Base-by-base conservation (phyloP, 1,139 yeast species). In the Yamadazyma sp. region DNA sequence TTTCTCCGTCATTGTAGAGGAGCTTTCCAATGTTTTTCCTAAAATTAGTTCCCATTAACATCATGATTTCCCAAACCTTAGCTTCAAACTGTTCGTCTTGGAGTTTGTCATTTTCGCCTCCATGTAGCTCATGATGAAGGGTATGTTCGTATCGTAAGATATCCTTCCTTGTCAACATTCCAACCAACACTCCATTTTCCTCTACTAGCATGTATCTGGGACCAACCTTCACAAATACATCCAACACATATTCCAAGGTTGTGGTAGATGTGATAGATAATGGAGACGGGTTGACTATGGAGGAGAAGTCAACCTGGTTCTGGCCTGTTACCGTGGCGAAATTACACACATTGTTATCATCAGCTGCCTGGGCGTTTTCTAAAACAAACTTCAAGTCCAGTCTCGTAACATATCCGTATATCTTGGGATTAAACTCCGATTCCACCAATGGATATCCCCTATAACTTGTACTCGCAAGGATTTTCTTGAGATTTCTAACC, bases 201-300 rank as follows among this genome's bases (percentile, higher is more conserved):
- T 81, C 85, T 0, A 89, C 82, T 34, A 86, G 67, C 1, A 92
- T 73, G 28, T 81, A 74, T 28, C 88, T 68, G 4, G 97, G 96
- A 0, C 97, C 97, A 28, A 89, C 57, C 47, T 85, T 82, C 42
- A 79, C 76, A 58, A 92, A 92, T 14, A 87, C 65, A 33, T 84
- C 86, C 42, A 82, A 65, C 2, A 83, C 76, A 29, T 76, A 73
- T 46, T 84, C 86, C 27, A 89, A 63, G 0, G 86, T 73, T 0
- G 82, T 69, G 24, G 64, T 57, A 1, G 78, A 60, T 36, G 73
- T 67, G 0, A 87, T 80, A 0, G 79, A 72, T 14, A 89, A 58
- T 2, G 95, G 95, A 11, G 88, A 77, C 16, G 59, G 53, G 48
- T 83, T 80, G 21, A 85, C 75, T 63, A 59, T 2, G 59, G 59